A percentile compares a stretch with the other conserved stretches of the same genome.
These are phyloP conservation scores for Melampsora larici-populina DNA, from an alignment of 1,284 basidiomycete genomes.

Conservation along the genomic window DNA sequence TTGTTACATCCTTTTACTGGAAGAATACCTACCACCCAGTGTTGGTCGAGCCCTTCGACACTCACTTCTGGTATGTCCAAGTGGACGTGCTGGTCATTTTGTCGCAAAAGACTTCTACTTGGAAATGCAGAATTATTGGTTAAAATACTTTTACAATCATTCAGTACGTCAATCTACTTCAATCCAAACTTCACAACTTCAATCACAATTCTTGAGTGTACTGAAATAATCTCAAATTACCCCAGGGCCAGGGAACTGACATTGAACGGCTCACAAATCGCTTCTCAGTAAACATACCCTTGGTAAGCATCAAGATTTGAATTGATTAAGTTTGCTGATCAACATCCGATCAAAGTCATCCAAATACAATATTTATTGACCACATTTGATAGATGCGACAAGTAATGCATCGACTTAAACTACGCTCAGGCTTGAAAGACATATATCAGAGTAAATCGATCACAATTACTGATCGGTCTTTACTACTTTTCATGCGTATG, in stretches of 20 bases:
- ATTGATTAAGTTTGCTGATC: too few relatives aligned
- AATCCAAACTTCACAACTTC: too few relatives aligned
- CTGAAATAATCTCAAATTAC: too few relatives aligned
- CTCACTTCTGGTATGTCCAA: constrained; percentile 3
- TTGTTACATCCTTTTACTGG: background rate
- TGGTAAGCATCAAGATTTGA: background rate
- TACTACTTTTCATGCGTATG: too few relatives aligned
- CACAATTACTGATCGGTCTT: too few relatives aligned
- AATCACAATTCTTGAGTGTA: too few relatives aligned
- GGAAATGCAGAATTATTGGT: constrained; percentile 14
- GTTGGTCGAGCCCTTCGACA: background rate
- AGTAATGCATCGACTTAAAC: too few relatives aligned
- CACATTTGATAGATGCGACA: too few relatives aligned
- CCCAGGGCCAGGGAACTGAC: background rate
- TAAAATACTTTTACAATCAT: constrained; percentile 27
- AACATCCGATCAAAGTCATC: background rate
- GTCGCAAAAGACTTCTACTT: constrained; percentile 10
- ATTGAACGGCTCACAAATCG: constrained; percentile 9
- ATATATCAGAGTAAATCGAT: too few relatives aligned
- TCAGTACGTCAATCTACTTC: background rate
- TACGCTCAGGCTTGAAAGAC: too few relatives aligned
- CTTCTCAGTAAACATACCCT: constrained; percentile 3
- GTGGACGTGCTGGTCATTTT: too few relatives aligned
- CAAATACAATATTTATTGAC: too few relatives aligned
- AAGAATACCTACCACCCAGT: background rate